Conservation (phyloP, 176 grass and related monocot genomes). For the Saccharum spontaneum region DNA sequence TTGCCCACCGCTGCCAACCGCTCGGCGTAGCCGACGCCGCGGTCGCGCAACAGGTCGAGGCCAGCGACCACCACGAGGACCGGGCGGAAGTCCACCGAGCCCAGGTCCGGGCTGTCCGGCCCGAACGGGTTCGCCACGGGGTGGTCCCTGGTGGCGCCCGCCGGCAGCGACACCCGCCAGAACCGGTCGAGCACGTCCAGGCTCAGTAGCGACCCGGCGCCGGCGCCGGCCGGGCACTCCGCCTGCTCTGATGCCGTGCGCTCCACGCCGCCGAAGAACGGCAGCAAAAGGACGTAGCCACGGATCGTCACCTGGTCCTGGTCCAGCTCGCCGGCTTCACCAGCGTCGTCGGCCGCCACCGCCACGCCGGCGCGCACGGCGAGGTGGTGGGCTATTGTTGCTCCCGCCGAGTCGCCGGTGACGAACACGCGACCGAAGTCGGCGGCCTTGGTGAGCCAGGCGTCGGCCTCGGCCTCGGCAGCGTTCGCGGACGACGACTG, state of each 20-base stretch:
- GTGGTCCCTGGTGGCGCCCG: constrained; percentile 63
- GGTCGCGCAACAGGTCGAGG: constrained; percentile 67
- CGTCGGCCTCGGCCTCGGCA: neutral
- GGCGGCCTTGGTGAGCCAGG: constrained; percentile 53
- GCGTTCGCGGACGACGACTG: neutral
- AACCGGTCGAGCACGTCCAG: constrained; percentile 60
- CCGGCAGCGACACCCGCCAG: constrained; percentile 86
- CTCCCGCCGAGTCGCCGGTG: constrained; percentile 82
- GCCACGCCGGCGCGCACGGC: constrained; percentile 31
- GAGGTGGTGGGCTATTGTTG: constrained; percentile 72
- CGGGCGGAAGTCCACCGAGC: constrained; percentile 38
- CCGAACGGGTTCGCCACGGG: constrained; percentile 77
- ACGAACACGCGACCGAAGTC: constrained; percentile 70
- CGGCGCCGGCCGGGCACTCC: constrained; percentile 44
- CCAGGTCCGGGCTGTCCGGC: constrained; percentile 48
- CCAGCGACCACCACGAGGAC: constrained; percentile 67
- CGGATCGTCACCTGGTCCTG: neutral
- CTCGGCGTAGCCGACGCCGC: constrained; percentile 53
- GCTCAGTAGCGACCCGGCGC: constrained; percentile 46
- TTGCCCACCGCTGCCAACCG: constrained; percentile 57
- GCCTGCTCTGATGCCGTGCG: constrained; percentile 66
- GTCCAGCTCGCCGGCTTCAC: neutral
- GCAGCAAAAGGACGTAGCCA: constrained; percentile 70
- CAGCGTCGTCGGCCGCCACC: neutral
- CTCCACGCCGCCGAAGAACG: constrained; percentile 67